Conservation (phyloP, 2,329 filamentous ascomycete genomes). For the Fusarium setosum region DNA sequence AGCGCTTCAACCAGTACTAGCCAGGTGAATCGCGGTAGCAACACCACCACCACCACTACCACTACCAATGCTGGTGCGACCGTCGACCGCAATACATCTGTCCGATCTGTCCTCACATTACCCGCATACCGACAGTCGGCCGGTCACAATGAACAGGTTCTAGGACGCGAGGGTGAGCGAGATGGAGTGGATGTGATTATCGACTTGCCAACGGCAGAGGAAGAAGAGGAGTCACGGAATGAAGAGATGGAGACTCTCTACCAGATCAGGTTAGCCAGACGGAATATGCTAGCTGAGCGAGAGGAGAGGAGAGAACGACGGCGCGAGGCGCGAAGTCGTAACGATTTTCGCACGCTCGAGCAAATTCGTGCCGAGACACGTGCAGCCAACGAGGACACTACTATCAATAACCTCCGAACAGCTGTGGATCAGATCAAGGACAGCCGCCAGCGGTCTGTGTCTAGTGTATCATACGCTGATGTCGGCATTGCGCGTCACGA, state of each 20-base stretch:
- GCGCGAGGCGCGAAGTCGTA: slow-evolving; percentile 76
- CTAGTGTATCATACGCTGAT: slow-evolving; percentile 81
- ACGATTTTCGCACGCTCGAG: slow-evolving; percentile 77
- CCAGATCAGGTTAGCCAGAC: slow-evolving; percentile 84
- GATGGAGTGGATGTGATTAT: slow-evolving; percentile 92
- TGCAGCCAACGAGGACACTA: slow-evolving; percentile 57
- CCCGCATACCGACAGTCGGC: slow-evolving; percentile 84
- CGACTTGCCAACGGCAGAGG: slow-evolving; percentile 83
- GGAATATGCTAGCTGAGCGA: slow-evolving; percentile 80
- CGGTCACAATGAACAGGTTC: slow-evolving; percentile 80
- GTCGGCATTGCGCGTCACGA: slow-evolving; percentile 82
- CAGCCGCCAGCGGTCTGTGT: slow-evolving; percentile 74
- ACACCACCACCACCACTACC: no score
- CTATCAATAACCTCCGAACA: slow-evolving; percentile 67
- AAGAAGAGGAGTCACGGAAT: slow-evolving; percentile 82
- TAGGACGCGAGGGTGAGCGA: slow-evolving; percentile 90
- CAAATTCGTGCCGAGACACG: slow-evolving; percentile 70
- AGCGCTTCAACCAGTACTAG: slow-evolving; percentile 17
- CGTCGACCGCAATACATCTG: slow-evolving; percentile 84
- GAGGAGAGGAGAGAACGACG: slow-evolving; percentile 79
- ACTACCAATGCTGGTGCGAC: no score
- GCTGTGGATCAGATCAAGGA: slow-evolving; percentile 67
- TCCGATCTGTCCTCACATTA: slow-evolving; percentile 94
- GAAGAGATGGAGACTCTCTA: slow-evolving; percentile 94
- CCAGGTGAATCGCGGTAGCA: slow-evolving; percentile 24